Base-by-base conservation (phyloP, 1,284 basidiomycete species). In the Puccinia polysora region DNA sequence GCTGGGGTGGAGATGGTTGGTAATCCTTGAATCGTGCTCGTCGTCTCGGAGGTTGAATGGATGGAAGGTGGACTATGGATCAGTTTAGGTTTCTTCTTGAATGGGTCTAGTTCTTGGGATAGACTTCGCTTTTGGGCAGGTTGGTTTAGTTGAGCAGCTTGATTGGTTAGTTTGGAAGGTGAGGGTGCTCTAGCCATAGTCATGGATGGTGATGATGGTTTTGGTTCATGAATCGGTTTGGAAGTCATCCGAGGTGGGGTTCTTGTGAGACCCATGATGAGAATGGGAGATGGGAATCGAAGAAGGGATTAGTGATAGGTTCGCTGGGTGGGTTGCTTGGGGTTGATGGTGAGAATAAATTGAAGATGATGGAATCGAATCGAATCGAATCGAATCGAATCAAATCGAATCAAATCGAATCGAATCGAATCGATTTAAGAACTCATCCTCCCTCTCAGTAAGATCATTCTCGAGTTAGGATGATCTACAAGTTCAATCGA, bases 51-150 rank as follows among this genome's bases (percentile, higher is more conserved):
- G 5, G 45, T 49, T 49, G 45, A 18, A n/a, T 49, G 45, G 45
- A n/a, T n/a, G n/a, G n/a, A n/a, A n/a, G n/a, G 52, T 59, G 56
- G 56, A 25, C 56, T 59, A 23, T 38, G 20, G 15, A 23, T 40
- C 8, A 59, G 56, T 59, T 59, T 59, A 23, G 56, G 56, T 59
- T 59, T 20, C n/a, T 40, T 59, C 36, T 59, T 59, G 56, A 59
- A 59, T 40, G 56, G 56, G 56, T 59, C 56, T 23, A 40, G 30
- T 40, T 56, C 32, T 36, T 56, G 55, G 8, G 8, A 7, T 14
- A 8, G 40, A 8, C 25, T 8, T 18, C 25, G 2, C 47, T 18
- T 50, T 50, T n/a, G 47, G 25, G 2, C 1, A 50, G 8, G 47
- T 4, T 50, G 47, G 36, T 55, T 55, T 18, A 32, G 52, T 55